Evolutionary conservation across 768 basidiomycete species (phyloP).

Genomic region (Amanita pallidorosea): DNA sequence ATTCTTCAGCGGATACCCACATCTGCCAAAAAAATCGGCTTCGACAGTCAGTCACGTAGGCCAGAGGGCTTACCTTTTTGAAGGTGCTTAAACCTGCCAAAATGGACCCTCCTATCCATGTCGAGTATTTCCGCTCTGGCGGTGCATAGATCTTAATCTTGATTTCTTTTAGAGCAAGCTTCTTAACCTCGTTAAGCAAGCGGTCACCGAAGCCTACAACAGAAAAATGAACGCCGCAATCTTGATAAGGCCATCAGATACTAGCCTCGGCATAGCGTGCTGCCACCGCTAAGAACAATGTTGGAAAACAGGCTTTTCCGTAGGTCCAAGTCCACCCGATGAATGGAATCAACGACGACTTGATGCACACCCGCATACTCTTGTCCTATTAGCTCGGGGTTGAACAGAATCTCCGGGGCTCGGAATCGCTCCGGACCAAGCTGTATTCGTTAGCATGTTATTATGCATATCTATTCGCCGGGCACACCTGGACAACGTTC

Average conservation of each 20-base stretch:
- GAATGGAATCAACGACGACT: conserved; percentile 97
- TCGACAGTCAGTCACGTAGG: background rate
- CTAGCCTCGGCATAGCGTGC: conserved; percentile 86
- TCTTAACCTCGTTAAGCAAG: conserved; percentile 93
- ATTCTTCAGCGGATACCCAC: conserved; percentile 99
- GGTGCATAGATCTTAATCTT: conserved; percentile 99
- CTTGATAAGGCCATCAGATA: conserved; percentile 9
- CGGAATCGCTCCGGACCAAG: conserved; percentile 92
- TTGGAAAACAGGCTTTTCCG: conserved; percentile 93
- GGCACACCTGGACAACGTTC: conserved; percentile 74
- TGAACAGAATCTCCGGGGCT: conserved; percentile 96
- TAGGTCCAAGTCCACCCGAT: conserved; percentile 90
- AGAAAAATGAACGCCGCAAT: conserved; percentile 6
- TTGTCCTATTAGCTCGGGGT: conserved; percentile 91
- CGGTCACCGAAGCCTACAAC: conserved; percentile 84
- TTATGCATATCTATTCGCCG: conserved; percentile 9
- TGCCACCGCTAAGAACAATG: conserved; percentile 93
- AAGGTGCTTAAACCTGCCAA: conserved; percentile 93
- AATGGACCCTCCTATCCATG: conserved; percentile 97
- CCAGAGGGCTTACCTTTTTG: conserved; percentile 63
- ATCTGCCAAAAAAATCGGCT: conserved; percentile 42
- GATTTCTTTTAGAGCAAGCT: conserved; percentile 86
- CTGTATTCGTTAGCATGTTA: conserved; percentile 28
- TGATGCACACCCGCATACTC: conserved; percentile 98
- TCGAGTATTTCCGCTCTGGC: conserved; percentile 97